phyloP scores from a whole-genome alignment of 2,329 filamentous ascomycete genomes.

The Fusarium sp. region DNA sequence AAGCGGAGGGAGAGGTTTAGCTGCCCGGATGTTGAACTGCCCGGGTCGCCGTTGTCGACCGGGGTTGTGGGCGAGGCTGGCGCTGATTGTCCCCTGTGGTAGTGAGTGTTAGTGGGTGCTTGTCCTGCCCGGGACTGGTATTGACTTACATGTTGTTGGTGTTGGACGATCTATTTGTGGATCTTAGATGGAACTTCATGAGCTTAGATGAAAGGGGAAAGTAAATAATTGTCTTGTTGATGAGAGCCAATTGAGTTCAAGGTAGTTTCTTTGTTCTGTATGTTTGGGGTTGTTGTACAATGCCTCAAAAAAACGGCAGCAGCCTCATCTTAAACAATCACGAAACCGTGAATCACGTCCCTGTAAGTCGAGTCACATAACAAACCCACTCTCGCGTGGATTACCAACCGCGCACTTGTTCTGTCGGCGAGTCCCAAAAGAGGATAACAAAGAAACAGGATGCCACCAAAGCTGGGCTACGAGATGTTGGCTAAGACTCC shows the following conservation, averaged over 20 bases:
- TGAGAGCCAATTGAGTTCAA: not conserved
- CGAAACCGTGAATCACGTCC: not conserved
- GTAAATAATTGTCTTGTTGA: not conserved
- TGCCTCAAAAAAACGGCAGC: constrained; percentile 1
- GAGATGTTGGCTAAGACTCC: not conserved
- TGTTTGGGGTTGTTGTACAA: not conserved
- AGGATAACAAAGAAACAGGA: not conserved
- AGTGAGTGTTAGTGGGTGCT: constrained; percentile 14
- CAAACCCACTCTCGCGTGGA: not conserved
- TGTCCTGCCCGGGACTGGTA: not conserved
- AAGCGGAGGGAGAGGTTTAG: constrained; percentile 44
- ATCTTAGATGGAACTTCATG: not conserved
- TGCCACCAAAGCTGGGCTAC: not conserved
- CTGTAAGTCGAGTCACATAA: constrained; percentile 13
- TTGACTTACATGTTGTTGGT: constrained; percentile 34
- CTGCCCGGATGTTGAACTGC: not conserved
- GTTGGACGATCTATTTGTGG: not conserved
- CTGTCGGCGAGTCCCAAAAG: constrained; percentile 2
- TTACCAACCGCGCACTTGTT: constrained; percentile 7
- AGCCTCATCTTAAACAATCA: constrained; percentile 27
- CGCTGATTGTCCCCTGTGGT: constrained; percentile 29
- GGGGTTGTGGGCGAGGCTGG: not conserved
- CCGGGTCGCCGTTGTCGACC: not conserved
- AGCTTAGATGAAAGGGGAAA: not conserved
- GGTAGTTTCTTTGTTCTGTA: not conserved